Evolutionary conservation across 805 yeast species (phyloP), one percentile per base, ranked within the genome.

Genomic region (Komagataella pastoris): DNA sequence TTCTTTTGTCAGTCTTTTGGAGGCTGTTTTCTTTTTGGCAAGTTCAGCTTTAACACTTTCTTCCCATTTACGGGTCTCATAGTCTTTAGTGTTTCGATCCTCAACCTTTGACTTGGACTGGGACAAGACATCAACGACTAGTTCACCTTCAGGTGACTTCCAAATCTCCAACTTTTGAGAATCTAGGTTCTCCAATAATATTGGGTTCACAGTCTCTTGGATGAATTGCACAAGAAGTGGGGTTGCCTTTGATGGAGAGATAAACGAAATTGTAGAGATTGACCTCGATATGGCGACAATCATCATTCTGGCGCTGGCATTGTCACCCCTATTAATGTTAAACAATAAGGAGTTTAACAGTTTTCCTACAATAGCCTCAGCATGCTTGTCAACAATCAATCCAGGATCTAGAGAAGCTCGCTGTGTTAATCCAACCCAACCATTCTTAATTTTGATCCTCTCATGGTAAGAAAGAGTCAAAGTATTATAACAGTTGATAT

Each of bases 21-120:
- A 60, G n/a, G 61, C 57, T 2, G 51, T 44, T 12, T 52, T 54
- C 18, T 49, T 45, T 62, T 81, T 81, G 1, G 84, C 81, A 44
- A 89, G 71, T 60, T 88, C 91, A 55, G 80, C 80, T 59, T 91
- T 79, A 36, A 93, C 76, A 50, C 77, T 77, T 57, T 83, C 89
- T 62, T 93, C 99, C 98, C 98, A 91, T 63, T 87, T 81, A 54
- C 77, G 69, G 2, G 90, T 85, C 59, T 85, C 95, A 59, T 88
- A 88, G 59, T 89, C 96, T 61, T 83, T 89, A 1, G 87, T 70
- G 62, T 87, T 87, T 62, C 85, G 87, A 61, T 79, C 79, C 12
- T 80, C 79, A 40, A 66, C 66, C 60, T 71, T 75, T 52, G 67
- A 68, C 24, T 61, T 61, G 10, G 62, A 58, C 40, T 64, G 61